Conservation (phyloP, 345 rosid genomes). For the Gossypium australe region DNA sequence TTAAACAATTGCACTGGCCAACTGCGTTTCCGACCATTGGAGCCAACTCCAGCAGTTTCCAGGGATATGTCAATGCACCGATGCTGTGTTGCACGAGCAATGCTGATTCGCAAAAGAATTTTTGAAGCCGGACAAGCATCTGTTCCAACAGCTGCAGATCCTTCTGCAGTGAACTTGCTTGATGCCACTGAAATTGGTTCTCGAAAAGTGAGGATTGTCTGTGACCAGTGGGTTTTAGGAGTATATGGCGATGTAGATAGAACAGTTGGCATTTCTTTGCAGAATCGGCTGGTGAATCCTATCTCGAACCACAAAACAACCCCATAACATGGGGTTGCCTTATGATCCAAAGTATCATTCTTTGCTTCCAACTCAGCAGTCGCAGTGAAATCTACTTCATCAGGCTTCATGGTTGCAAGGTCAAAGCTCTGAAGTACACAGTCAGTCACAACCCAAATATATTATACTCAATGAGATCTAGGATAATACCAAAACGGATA, state of each 20-base stretch:
- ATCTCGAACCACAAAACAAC: conserved; percentile 88
- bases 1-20: conserved; percentile 83
- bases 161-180: conserved; percentile 7
- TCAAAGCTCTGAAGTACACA: conserved; percentile 59
- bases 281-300: conserved; percentile 78
- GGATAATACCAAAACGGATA: neutral
- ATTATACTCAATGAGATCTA: neutral
- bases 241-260: conserved; percentile 83
- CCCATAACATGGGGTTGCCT: conserved; percentile 56
- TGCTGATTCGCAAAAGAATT: conserved; percentile 66
- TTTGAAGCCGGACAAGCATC: conserved; percentile 54
- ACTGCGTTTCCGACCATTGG: conserved; percentile 45
- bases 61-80: conserved; percentile 84
- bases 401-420: conserved; percentile 71
- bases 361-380: neutral
- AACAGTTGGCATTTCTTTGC: conserved; percentile 71
- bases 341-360: conserved; percentile 14
- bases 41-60: conserved; percentile 51
- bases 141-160: conserved; percentile 40
- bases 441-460: neutral
- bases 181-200: conserved; percentile 66
- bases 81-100: conserved; percentile 66
- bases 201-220: conserved; percentile 71
- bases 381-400: conserved; percentile 81
- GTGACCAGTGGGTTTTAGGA: conserved; percentile 88